Evolutionary conservation across 345 rosid species (phyloP).

Genomic region (Murraya koenigii): DNA sequence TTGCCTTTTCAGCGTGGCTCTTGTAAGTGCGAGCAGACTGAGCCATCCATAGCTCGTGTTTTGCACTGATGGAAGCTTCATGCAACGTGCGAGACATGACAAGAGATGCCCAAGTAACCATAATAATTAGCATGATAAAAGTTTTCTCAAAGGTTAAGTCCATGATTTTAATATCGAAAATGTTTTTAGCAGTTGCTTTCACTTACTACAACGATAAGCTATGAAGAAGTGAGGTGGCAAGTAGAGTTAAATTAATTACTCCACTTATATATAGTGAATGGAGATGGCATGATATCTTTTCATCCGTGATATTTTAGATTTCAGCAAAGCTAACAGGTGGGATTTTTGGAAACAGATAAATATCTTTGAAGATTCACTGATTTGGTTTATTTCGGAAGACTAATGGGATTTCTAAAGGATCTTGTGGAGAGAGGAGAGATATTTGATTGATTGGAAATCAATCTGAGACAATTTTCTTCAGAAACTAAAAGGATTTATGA

Average conservation of each 20-base stretch:
- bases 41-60: constrained; percentile 44
- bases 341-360: neutral
- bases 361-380: too few species aligned
- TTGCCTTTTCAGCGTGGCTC: constrained; percentile 28
- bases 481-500: neutral
- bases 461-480: too few species aligned
- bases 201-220: neutral
- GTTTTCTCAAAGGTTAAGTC: constrained; percentile 3
- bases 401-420: too few species aligned
- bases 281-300: neutral
- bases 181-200: neutral
- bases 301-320: neutral
- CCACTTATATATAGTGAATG: too few species aligned
- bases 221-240: neutral
- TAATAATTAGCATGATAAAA: constrained; percentile 18
- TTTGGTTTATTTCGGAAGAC: too few species aligned
- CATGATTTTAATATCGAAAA: neutral
- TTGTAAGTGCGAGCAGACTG: constrained; percentile 31
- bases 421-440: too few species aligned
- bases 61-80: constrained; percentile 31
- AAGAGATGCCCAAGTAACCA: constrained; percentile 17
- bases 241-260: too few species aligned
- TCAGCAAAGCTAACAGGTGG: neutral
- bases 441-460: too few species aligned
- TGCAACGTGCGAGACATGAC: constrained; percentile 13